Evolutionary conservation across 306 rosid species (phyloP).

Genomic region (Cucumis sativus): DNA sequence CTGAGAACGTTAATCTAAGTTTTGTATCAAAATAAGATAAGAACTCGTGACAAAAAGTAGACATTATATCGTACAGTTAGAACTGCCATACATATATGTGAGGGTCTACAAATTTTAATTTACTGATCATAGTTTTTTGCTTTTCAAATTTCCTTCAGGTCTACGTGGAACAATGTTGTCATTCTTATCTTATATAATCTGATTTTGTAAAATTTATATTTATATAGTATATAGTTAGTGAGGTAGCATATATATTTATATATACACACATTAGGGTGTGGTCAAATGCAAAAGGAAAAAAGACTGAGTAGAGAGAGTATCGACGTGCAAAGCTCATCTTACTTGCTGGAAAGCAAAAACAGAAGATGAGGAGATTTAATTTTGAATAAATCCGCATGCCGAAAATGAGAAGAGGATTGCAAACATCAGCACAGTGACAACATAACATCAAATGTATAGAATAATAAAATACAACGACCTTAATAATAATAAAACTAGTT

Average conservation of each 20-base stretch:
- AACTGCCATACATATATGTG: too few species aligned
- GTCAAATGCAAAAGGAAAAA: neutral
- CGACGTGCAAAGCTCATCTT: neutral
- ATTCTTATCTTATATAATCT: neutral
- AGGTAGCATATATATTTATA: neutral
- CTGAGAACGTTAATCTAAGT: too few species aligned
- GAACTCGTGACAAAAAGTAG: too few species aligned
- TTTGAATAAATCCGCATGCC: neutral
- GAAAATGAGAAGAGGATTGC: neutral
- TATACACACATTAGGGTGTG: neutral
- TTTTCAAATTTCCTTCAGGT: neutral
- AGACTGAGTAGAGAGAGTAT: neutral
- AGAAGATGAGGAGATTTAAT: too few species aligned
- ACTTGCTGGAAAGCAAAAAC: too few species aligned
- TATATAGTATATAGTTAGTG: neutral
- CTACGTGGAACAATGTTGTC: neutral
- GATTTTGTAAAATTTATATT: neutral
- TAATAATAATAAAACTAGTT: too few species aligned
- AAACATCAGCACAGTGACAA: neutral
- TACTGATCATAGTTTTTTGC: neutral
- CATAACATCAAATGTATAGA: too few species aligned
- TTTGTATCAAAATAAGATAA: too few species aligned
- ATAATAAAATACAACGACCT: neutral
- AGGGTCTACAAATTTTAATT: too few species aligned
- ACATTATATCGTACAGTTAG: too few species aligned